Evolutionary conservation across 1,139 yeast species (phyloP).

Genomic region (Meyerozyma guilliermondii): DNA sequence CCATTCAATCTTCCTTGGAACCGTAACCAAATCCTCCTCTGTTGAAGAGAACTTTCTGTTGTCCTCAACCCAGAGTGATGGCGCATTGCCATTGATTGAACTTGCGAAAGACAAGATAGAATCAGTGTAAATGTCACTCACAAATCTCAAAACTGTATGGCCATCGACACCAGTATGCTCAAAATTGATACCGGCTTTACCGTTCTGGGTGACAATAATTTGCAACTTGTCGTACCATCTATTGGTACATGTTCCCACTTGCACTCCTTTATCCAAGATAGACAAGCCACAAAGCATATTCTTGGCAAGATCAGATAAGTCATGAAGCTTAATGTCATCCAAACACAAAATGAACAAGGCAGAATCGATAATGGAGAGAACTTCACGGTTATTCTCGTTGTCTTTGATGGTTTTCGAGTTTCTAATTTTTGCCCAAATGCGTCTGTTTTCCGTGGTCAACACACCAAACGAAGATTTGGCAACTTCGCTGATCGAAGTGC

Average conservation of each 20-base stretch:
- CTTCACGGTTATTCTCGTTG: slow-evolving; percentile 56
- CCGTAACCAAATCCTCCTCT: slow-evolving; percentile 39
- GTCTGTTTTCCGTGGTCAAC: slow-evolving; percentile 80
- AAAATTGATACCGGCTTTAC: slow-evolving; percentile 89
- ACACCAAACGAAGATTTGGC: slow-evolving; percentile 86
- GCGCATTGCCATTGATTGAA: slow-evolving; percentile 75
- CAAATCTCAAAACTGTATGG: slow-evolving; percentile 84
- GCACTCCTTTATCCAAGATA: slow-evolving; percentile 76
- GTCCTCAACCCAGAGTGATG: slow-evolving; percentile 61
- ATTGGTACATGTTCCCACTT: slow-evolving; percentile 90
- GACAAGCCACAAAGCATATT: slow-evolving; percentile 86
- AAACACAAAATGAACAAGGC: slow-evolving; percentile 79
- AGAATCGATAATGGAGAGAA: slow-evolving; percentile 68
- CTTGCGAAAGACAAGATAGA: slow-evolving; percentile 83
- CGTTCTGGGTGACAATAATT: slow-evolving; percentile 83
- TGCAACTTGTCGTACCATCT: slow-evolving; percentile 94
- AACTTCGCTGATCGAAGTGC: slow-evolving; percentile 56
- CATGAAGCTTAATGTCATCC: slow-evolving; percentile 68
- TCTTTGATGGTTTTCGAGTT: slow-evolving; percentile 38
- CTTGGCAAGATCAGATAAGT: slow-evolving; percentile 65
- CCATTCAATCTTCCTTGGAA: slow-evolving; percentile 90
- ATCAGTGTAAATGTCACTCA: slow-evolving; percentile 86
- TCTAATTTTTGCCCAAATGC: slow-evolving; percentile 78
- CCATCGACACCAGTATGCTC: slow-evolving; percentile 97
- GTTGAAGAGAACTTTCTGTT: slow-evolving; percentile 20